Conservation (phyloP, 2,329 filamentous ascomycete species). For the Fusarium tjaetaba region DNA sequence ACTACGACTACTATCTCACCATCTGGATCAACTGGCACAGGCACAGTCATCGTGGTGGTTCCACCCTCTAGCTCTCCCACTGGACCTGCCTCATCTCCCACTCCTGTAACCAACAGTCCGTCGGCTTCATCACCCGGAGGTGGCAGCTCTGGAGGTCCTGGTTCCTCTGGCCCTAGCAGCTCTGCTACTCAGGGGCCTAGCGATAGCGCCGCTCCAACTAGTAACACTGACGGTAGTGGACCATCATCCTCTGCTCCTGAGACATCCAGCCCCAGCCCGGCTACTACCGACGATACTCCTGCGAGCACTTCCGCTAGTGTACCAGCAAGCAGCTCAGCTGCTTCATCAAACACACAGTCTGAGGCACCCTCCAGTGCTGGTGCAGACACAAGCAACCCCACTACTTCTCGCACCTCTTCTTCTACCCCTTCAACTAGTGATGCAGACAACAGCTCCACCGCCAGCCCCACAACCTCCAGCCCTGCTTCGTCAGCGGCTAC, state of each 20-base stretch:
- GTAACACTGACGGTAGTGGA: fast-evolving
- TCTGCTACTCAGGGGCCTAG: neutral
- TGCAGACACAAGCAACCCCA: neutral
- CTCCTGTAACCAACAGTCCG: fast-evolving
- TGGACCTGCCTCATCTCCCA: neutral
- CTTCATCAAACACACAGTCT: neutral
- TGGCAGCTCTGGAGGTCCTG: neutral
- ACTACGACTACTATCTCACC: neutral
- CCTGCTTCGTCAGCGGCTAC: neutral
- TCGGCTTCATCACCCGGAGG: fast-evolving
- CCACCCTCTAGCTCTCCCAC: neutral
- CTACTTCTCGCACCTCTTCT: neutral
- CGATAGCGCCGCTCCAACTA: neutral
- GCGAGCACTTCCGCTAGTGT: neutral
- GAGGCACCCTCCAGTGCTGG: neutral
- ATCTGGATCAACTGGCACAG: neutral
- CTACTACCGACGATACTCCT: fast-evolving
- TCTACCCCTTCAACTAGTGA: neutral
- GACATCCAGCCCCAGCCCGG: fast-evolving
- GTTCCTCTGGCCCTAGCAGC: neutral
- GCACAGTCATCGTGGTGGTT: neutral
- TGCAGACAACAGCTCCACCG: neutral
- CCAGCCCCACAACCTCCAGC: neutral
- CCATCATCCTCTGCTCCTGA: neutral
- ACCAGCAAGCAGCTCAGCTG: neutral